phyloP scores from a whole-genome alignment of 1,139 yeast genomes.

The Candida tropicalis region DNA sequence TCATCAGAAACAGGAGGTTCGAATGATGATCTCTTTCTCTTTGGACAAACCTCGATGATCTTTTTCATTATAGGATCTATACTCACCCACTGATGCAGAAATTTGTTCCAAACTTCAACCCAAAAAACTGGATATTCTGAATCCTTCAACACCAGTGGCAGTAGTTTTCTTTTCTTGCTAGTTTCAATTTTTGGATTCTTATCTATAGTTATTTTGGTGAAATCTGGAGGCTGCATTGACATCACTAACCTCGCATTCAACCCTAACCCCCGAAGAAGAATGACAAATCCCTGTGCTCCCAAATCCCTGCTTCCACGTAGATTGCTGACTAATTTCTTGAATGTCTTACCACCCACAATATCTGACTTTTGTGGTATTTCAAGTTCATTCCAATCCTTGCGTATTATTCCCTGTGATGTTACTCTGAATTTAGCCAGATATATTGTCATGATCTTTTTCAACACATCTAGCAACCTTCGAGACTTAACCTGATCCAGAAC shows the following conservation, averaged over 20 bases:
- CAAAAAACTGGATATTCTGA: constrained; percentile 76
- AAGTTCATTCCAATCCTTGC: constrained; percentile 65
- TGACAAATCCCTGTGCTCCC: constrained; percentile 87
- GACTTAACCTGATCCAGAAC: constrained; percentile 53
- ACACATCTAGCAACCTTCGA: constrained; percentile 72
- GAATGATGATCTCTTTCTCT: constrained; percentile 57
- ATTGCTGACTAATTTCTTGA: constrained; percentile 40
- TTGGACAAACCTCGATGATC: constrained; percentile 66
- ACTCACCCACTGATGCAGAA: constrained; percentile 75
- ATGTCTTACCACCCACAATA: constrained; percentile 37
- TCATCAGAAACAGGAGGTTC: constrained; percentile 74
- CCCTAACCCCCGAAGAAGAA: constrained; percentile 69
- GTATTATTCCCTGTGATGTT: constrained; percentile 44
- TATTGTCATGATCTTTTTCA: constrained; percentile 60
- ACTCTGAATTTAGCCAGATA: constrained; percentile 66
- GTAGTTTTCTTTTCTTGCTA: constrained; percentile 2
- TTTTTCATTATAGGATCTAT: constrained; percentile 75
- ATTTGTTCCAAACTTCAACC: constrained; percentile 92
- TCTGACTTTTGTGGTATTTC: constrained; percentile 25
- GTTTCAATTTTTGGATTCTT: neutral
- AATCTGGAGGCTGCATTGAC: constrained; percentile 90
- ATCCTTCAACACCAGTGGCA: constrained; percentile 21
- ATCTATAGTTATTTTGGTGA: constrained; percentile 41
- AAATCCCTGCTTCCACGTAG: constrained; percentile 76
- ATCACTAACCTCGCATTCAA: constrained; percentile 74